Conservation (phyloP, 2,329 filamentous ascomycete species). For the Colletotrichum graminicola region DNA sequence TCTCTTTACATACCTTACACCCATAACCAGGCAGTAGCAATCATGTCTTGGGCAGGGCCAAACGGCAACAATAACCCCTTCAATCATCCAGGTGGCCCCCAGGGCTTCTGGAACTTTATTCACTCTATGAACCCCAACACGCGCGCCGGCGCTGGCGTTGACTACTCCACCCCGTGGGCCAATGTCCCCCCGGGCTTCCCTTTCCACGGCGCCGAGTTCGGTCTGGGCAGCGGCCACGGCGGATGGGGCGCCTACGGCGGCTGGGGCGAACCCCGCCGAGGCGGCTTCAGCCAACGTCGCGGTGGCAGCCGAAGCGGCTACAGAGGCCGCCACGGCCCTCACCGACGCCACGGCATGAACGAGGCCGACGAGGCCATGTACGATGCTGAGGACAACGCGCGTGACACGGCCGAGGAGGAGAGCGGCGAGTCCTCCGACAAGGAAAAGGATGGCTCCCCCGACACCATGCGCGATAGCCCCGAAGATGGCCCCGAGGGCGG, state of each 20-base stretch:
- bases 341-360: conserved; percentile 42
- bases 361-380: conserved; percentile 31
- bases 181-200: conserved; percentile 52
- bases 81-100: conserved; percentile 20
- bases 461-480: conserved; percentile 50
- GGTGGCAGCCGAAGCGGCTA: conserved; percentile 31
- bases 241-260: conserved; percentile 34
- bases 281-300: conserved; percentile 22
- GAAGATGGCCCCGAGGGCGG: conserved; percentile 52
- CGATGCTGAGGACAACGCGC: conserved; percentile 44
- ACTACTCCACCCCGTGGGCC: conserved; percentile 49
- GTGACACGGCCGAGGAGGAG: conserved; percentile 46
- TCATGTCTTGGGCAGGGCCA: conserved; percentile 41
- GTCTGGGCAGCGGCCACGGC: conserved; percentile 32
- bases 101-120: conserved; percentile 49
- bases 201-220: conserved; percentile 45
- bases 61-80: conserved; percentile 38
- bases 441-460: conserved; percentile 53
- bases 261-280: conserved; percentile 30
- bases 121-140: conserved; percentile 50
- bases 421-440: conserved; percentile 45
- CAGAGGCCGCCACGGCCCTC: conserved; percentile 33
- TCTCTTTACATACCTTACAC: neutral
- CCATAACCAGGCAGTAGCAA: conserved; percentile 17
- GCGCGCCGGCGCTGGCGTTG: conserved; percentile 53